Base-by-base conservation (phyloP, 306 rosid species). In the Dicorynia guianensis region DNA sequence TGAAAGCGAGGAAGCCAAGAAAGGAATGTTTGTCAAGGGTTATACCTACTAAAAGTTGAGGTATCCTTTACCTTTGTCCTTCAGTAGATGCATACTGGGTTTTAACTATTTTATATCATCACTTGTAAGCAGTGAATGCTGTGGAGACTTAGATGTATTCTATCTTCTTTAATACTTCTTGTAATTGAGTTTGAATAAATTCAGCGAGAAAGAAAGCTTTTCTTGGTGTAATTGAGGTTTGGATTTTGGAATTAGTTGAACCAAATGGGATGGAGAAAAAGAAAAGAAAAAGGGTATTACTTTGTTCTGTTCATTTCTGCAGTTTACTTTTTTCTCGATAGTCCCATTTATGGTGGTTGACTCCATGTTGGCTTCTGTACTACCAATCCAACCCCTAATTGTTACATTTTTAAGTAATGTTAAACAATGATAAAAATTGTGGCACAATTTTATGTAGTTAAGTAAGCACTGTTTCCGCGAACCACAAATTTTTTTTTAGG, bases 21-120 rank as follows among this genome's bases (percentile, higher is more conserved):
- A 77, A 50, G 99, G 96, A 73, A 95, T 95, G 99, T 95, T 95
- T 56, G 96, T 90, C 78, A 87, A 85, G 86, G 99, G 97, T 67
- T 95, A 95, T 62, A 90, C 96, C 58, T 92, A 95, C 89, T 95
- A 79, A 43, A 56, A 70, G 34, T 78, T 36, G 49, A 38, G 59
- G 59, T 63, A 53, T 42, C 38, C 64, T 12, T 25, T 63, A 54
- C 67, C 61, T 59, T 42, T 50, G 67, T 79, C 62, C 55, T 35
- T 48, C 25, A 33, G n/a, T 34, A 25, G 49, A n/a, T 85, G 79
- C 76, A 56, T 44, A 15, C 70, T 39, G 19, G 19, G 60, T 63
- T 49, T 72, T 42, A 46, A 11, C 30, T 70, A 12, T 67, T 54
- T 76, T 63, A 44, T 52, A 44, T 52, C 52, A 20, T 38, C 69